Evolutionary conservation across 306 rosid genomes (phyloP).

Genomic region (Quercus alba): DNA sequence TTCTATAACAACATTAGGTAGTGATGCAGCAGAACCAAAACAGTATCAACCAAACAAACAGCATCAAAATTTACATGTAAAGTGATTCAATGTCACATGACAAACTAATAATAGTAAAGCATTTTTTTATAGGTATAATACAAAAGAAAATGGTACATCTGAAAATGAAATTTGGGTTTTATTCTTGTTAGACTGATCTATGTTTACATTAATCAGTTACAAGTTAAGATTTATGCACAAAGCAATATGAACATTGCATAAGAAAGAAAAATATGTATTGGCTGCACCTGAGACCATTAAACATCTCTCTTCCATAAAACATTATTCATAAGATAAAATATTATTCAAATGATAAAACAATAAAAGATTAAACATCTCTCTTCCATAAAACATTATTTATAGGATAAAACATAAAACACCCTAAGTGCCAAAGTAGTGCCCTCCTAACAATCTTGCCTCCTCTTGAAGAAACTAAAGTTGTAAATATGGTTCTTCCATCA

Average conservation of each 20-base stretch:
- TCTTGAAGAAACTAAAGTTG: no score
- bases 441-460: no score
- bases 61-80: neutral
- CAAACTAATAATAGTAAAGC: neutral
- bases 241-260: neutral
- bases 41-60: neutral
- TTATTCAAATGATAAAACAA: no score
- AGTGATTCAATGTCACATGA: neutral
- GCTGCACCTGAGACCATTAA: slow-evolving; percentile 10
- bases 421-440: no score
- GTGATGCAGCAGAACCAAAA: slow-evolving; percentile 10
- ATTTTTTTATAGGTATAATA: no score
- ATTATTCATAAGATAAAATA: no score
- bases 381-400: no score
- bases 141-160: neutral
- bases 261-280: neutral
- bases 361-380: no score
- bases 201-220: neutral
- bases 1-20: neutral
- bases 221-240: neutral
- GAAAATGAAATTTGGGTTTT: neutral
- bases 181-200: neutral
- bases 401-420: no score
- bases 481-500: no score
- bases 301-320: no score